phyloP scores from a whole-genome alignment of 257 asterid genomes.

The Rauvolfia tetraphylla region DNA sequence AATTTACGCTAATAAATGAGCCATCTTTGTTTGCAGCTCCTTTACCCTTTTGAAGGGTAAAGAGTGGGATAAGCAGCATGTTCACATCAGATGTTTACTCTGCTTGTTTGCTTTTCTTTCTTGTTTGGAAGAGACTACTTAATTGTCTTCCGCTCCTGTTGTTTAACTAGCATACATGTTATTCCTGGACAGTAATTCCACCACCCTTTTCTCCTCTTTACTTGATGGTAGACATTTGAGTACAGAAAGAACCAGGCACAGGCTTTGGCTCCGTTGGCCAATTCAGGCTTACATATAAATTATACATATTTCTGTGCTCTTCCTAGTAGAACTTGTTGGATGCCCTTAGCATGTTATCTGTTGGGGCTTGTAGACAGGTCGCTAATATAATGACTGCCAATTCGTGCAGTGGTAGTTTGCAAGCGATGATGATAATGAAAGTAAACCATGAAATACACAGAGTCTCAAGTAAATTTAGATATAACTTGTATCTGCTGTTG shows the following conservation, averaged over 20 bases:
- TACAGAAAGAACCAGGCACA: background rate
- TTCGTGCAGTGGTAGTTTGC: background rate
- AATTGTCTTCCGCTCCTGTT: background rate
- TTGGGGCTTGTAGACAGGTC: background rate
- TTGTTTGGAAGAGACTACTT: background rate
- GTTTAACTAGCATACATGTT: background rate
- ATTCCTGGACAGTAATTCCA: background rate
- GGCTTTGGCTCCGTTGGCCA: background rate
- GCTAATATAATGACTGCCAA: background rate
- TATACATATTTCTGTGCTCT: background rate
- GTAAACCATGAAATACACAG: background rate
- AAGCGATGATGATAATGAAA: background rate
- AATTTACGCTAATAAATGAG: background rate
- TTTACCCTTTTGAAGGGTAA: background rate
- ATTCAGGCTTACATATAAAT: background rate
- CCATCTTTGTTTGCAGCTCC: background rate
- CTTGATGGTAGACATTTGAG: background rate
- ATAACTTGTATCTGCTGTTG: background rate
- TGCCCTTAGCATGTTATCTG: background rate
- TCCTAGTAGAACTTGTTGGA: background rate
- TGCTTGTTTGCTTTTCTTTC: background rate
- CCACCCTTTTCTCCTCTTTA: background rate
- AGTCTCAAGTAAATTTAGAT: background rate
- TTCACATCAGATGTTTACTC: background rate
- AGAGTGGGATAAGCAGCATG: background rate